Evolutionary conservation across 805 yeast species (phyloP).

Genomic region (Yarrowia yakushimensis): DNA sequence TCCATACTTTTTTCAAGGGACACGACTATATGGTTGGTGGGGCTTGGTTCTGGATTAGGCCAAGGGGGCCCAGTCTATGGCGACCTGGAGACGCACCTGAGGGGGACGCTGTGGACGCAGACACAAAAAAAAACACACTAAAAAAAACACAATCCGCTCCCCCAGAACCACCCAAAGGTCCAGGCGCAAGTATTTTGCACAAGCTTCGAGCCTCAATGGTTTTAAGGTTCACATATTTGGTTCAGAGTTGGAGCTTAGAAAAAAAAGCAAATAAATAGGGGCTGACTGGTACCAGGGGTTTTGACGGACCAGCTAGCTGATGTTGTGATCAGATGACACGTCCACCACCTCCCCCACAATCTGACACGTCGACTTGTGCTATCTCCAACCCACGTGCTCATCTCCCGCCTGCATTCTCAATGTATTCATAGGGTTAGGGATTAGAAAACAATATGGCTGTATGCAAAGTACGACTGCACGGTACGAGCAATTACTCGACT

Average conservation of each 20-base stretch:
- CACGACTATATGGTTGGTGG: not conserved
- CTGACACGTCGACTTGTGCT: too few relatives aligned
- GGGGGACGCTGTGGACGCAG: not conserved
- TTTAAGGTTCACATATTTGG: not conserved
- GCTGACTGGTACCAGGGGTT: too few relatives aligned
- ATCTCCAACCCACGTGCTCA: not conserved
- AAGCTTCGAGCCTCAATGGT: not conserved
- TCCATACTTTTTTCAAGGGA: not conserved
- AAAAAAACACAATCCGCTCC: not conserved
- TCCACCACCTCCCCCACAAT: too few relatives aligned
- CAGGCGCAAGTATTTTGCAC: not conserved
- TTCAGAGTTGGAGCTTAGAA: not conserved
- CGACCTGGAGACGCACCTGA: too few relatives aligned
- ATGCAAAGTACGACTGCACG: not conserved
- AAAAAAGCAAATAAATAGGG: not conserved
- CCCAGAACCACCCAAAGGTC: not conserved
- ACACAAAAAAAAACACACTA: not conserved
- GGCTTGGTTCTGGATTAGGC: not conserved
- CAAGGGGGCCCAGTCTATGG: too few relatives aligned
- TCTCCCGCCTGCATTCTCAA: not conserved
- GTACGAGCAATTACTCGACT: too few relatives aligned
- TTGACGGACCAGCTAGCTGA: too few relatives aligned
- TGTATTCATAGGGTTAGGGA: slow-evolving; percentile 12
- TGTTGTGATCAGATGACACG: too few relatives aligned
- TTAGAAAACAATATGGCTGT: not conserved